These are phyloP conservation scores for Myxozyma lipomycoides DNA, from an alignment of 805 yeast genomes.

Conservation along the genomic window DNA sequence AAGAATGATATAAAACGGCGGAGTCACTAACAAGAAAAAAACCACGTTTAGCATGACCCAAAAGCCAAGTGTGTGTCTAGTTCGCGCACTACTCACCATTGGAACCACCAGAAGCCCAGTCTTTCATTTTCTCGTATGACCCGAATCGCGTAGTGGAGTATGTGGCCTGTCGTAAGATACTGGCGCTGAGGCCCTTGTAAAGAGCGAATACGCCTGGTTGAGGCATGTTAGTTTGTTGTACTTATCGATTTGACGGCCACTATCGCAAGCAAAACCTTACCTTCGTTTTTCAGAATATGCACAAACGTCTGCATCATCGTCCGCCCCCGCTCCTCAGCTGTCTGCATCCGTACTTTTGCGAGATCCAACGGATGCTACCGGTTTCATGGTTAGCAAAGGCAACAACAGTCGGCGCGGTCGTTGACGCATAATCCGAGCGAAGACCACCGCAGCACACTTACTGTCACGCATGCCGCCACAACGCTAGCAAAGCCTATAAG, in stretches of 20 bases:
- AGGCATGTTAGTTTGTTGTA: background rate
- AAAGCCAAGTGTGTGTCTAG: background rate
- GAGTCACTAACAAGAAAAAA: constrained; percentile 43
- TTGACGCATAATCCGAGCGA: background rate
- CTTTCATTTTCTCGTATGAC: constrained; percentile 73
- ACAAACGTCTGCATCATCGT: constrained; percentile 58
- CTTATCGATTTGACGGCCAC: background rate
- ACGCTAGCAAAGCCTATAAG: constrained; percentile 36
- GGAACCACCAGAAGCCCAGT: constrained; percentile 32
- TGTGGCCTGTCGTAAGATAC: constrained; percentile 79
- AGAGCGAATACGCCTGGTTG: constrained; percentile 46
- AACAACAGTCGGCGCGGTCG: background rate
- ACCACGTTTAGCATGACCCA: too few species aligned
- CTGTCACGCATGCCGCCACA: constrained; percentile 41
- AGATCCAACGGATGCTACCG: constrained; percentile 75
- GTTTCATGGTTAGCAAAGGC: background rate
- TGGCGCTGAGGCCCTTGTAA: constrained; percentile 81
- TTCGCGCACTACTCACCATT: constrained; percentile 4
- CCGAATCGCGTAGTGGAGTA: constrained; percentile 86
- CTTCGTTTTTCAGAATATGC: constrained; percentile 60
- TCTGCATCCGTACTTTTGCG: constrained; percentile 82
- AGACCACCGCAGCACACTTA: background rate
- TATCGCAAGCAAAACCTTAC: constrained; percentile 30
- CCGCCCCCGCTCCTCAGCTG: constrained; percentile 65
- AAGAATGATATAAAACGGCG: constrained; percentile 56